These are phyloP conservation scores for Panus rudis DNA, from an alignment of 768 basidiomycete genomes.

Conservation along the genomic window DNA sequence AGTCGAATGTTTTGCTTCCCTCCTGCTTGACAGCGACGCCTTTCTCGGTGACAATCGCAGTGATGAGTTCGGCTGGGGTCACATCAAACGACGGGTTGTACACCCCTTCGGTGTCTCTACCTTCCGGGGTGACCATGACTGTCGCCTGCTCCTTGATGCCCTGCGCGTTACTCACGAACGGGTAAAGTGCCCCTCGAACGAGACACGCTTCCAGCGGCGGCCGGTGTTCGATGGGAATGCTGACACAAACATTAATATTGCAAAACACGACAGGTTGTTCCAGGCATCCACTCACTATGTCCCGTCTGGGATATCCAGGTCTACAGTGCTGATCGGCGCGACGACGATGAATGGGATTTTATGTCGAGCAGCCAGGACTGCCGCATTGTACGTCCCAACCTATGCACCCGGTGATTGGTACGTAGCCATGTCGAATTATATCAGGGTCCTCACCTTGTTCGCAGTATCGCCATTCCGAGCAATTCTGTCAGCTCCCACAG, in stretches of 20 bases:
- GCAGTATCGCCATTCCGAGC: constrained; percentile 95
- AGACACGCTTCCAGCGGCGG: constrained; percentile 83
- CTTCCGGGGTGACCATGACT: constrained; percentile 78
- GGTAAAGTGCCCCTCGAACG: constrained; percentile 76
- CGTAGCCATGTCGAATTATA: not conserved
- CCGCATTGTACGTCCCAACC: constrained; percentile 96
- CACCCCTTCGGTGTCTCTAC: constrained; percentile 33
- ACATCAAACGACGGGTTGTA: constrained; percentile 98
- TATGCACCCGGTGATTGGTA: constrained; percentile 11
- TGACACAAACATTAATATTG: constrained; percentile 17
- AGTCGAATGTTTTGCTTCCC: constrained; percentile 54
- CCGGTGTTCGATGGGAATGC: constrained; percentile 91
- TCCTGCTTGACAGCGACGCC: constrained; percentile 75
- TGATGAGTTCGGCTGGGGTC: constrained; percentile 88
- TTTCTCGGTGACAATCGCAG: constrained; percentile 93
- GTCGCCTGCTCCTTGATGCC: constrained; percentile 59
- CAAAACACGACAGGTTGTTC: constrained; percentile 2
- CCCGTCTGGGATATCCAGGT: constrained; percentile 71
- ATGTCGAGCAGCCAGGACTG: constrained; percentile 83
- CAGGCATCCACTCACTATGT: constrained; percentile 32
- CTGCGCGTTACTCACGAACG: constrained; percentile 29
- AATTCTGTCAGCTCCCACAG: constrained; percentile 84
- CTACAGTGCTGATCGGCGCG: constrained; percentile 88
- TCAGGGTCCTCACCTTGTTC: constrained; percentile 60
- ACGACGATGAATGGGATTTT: constrained; percentile 89